Base-by-base conservation (phyloP, 1,284 basidiomycete species). In the Moesziomyces parantarcticus region DNA sequence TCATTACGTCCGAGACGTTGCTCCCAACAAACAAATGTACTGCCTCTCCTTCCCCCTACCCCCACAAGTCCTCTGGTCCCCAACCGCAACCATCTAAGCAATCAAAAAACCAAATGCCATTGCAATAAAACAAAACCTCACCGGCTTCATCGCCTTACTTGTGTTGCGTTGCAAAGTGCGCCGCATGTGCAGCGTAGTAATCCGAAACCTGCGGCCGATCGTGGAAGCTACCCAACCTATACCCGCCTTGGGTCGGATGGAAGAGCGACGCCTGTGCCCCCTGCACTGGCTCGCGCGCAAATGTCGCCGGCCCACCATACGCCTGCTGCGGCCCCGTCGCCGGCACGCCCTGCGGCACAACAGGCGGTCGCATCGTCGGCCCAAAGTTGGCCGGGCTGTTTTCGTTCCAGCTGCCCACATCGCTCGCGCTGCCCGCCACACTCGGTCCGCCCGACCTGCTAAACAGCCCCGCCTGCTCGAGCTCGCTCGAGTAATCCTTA, bases 11-110 rank as follows among this genome's bases (percentile, higher is more conserved):
- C 89, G 97, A 50, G 91, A 91, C 14, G 96, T 99, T 9, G 94
- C 96, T 3, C 97, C 97, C 3, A 93, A 90, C 85, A 99, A 99
- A 86, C 92, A 96, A 79, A 99, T 99, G 97, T 99, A 97, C 85
- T 97, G 97, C 85, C 88, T 99, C 55, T 91, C 91, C 79, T 99
- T 99, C 87, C 87, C 91, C 48, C 88, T 98, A 22, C 93, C 94
- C 20, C 53, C 68, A 14, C 76, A 86, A 61, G 76, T 82, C 10
- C 64, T 79, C 8, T 78, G 62, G 63, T 43, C n/a, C n/a, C n/a
- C n/a, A n/a, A n/a, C n/a, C n/a, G n/a, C 53, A 11, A 7, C 41
- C 34, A 32, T 9, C 22, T 47, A 26, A 26, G 20, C 32, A 23
- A 21, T 32, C 25, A 2, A 43, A 34, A 34, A 43, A 34, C 41